Evolutionary conservation across 176 grass and related monocot species (phyloP).

Genomic region (Oryza glaberrima): DNA sequence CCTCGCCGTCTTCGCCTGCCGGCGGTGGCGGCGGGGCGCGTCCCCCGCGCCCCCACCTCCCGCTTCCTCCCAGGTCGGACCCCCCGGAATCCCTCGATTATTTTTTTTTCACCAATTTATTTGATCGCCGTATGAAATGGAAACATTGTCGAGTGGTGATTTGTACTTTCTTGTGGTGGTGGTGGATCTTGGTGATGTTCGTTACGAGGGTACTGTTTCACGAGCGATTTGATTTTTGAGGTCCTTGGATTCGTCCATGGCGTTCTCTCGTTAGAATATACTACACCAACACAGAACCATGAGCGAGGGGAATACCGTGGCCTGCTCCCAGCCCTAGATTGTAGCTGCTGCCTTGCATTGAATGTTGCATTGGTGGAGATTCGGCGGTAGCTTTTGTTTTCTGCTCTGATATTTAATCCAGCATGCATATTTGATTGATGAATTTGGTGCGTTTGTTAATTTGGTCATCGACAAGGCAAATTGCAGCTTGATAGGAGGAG

Average conservation of each 20-base stretch:
- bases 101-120: not conserved
- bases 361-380: not conserved
- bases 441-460: not conserved
- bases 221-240: conserved; percentile 5
- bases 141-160: not conserved
- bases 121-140: conserved; percentile 8
- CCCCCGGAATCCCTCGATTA: not conserved
- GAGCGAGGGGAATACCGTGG: not conserved
- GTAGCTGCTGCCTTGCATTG: not conserved
- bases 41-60: not conserved
- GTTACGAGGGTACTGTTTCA: not conserved
- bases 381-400: not conserved
- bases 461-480: not conserved
- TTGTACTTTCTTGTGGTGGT: not conserved
- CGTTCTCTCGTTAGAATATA: not conserved
- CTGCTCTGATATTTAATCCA: not conserved
- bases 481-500: not conserved
- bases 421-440: not conserved
- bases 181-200: not conserved
- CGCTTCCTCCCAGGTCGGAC: conserved; percentile 19
- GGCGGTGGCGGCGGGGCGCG: conserved; percentile 16
- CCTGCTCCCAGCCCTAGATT: not conserved
- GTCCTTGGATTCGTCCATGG: not conserved
- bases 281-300: not conserved
- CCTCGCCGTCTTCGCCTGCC: conserved; percentile 47